Percentiles rank a stretch among this genome's conserved stretches.
These are phyloP conservation scores for Tricholoma furcatifolium DNA, from an alignment of 768 basidiomycete genomes.

Conservation along the genomic window DNA sequence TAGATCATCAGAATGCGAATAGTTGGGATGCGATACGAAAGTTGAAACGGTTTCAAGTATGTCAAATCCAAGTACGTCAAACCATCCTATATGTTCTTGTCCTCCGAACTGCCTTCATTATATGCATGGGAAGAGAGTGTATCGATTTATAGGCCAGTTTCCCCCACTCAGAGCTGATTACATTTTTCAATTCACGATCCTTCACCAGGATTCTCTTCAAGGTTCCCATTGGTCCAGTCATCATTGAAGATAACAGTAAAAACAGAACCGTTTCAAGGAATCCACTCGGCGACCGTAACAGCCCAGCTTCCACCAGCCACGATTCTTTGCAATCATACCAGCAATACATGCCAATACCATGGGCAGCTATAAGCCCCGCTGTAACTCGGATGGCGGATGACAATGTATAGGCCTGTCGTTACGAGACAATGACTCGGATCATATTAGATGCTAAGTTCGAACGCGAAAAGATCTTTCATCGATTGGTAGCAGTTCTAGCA, in stretches of 20 bases:
- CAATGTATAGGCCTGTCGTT: constrained; percentile 29
- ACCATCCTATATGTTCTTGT: too few species aligned
- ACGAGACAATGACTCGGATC: constrained; percentile 27
- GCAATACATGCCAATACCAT: constrained; percentile 30
- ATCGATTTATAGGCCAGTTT: background rate
- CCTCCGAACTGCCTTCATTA: background rate
- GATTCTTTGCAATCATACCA: constrained; percentile 8
- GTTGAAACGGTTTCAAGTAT: too few species aligned
- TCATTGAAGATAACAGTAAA: background rate
- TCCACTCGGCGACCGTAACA: background rate
- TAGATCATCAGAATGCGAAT: too few species aligned
- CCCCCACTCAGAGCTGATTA: background rate
- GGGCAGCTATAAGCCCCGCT: constrained; percentile 23
- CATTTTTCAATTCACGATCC: background rate
- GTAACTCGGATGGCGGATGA: constrained; percentile 36
- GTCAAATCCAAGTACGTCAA: too few species aligned
- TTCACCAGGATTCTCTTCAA: background rate
- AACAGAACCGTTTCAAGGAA: background rate
- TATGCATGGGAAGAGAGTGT: background rate
- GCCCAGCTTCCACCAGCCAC: background rate
- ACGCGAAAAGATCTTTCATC: constrained; percentile 39
- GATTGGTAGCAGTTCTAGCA: constrained; percentile 34
- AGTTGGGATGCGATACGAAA: too few species aligned
- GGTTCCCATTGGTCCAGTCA: background rate
- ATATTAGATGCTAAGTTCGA: constrained; percentile 31